Base-by-base conservation (phyloP, 441 rosid genomes). In the Gossypium aridum region DNA sequence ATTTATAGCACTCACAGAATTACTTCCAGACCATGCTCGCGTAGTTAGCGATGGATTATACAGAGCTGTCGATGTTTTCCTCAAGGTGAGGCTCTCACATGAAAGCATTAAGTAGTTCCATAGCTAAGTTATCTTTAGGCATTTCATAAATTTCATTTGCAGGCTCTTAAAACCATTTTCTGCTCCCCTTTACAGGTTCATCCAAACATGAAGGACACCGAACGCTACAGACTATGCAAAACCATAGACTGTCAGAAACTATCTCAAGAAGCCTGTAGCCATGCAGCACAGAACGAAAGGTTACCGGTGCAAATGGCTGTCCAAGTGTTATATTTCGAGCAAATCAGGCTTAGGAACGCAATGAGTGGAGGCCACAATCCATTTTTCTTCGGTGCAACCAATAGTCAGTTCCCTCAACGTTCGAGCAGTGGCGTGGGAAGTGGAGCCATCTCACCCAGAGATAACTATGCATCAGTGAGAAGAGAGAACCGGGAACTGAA, bases 241-340 rank as follows among this genome's bases (percentile, higher is more conserved):
- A 91, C 97, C 26, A 94, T 92, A 53, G 97, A 94, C 79, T 87
- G 92, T 70, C 98, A 94, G 78, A 94, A 92, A 81, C 84, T 94
- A 65, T 91, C 98, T 6, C 97, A 92, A 75, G 98, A 94, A 83
- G 98, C 98, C 26, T 94, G 98, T 81, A 91, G 97, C 84, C 97
- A 94, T 10, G 98, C 97, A 0, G 97, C 97, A 0, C 98, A 94
- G 57, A 92, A 94, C 64, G 99, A 94, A 77, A 90, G 97, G 77
- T 66, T 94, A 19, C 99, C 99, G 0, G 94, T 92, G 43, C 99
- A 92, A 76, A 94, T 92, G 99, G 97, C 99, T 2, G 97, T 94
- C 54, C 99, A 94, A 77, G 99, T 92, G 45, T 80, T 94, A 8
- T 92, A 92, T 76, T 91, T 91, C 20, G 99, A 94, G 86, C 99